Percentiles rank a stretch among this genome's conserved stretches.
Conservation (phyloP, 2,329 filamentous ascomycete genomes). For the Pseudocercospora musae region DNA sequence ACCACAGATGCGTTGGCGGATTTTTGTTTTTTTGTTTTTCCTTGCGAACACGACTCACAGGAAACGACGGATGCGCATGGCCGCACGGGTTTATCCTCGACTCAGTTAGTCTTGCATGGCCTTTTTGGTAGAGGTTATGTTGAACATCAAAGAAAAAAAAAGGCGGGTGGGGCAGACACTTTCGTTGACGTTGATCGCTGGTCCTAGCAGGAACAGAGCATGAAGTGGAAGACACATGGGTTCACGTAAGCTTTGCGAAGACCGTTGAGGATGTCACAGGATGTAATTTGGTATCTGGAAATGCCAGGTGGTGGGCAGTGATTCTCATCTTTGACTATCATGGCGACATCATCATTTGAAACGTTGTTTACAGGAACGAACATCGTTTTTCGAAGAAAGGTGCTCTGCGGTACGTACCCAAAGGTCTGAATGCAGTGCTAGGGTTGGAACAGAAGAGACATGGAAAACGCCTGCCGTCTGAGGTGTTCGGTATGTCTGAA, state of each 20-base stretch:
- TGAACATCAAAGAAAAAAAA: neutral
- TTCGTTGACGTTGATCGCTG: neutral
- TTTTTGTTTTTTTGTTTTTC: too few relatives aligned
- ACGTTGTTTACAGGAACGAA: neutral
- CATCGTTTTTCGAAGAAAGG: neutral
- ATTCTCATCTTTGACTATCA: too few relatives aligned
- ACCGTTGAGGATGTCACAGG: neutral
- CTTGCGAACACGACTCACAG: too few relatives aligned
- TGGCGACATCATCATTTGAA: too few relatives aligned
- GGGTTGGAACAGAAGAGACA: neutral
- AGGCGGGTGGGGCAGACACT: neutral
- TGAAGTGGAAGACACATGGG: neutral
- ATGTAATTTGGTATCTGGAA: neutral
- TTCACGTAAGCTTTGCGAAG: neutral
- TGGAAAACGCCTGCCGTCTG: neutral
- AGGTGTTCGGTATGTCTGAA: neutral
- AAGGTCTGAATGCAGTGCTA: neutral
- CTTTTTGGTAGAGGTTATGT: neutral
- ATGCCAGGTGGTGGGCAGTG: neutral
- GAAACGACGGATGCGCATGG: too few relatives aligned
- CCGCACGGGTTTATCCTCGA: neutral
- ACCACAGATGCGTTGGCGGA: too few relatives aligned
- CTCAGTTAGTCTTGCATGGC: neutral
- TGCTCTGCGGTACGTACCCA: neutral
- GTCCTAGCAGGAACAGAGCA: neutral